Evolutionary conservation across 306 rosid genomes (phyloP), one percentile per base, ranked within the genome.

Genomic region (Pyrus communis): DNA sequence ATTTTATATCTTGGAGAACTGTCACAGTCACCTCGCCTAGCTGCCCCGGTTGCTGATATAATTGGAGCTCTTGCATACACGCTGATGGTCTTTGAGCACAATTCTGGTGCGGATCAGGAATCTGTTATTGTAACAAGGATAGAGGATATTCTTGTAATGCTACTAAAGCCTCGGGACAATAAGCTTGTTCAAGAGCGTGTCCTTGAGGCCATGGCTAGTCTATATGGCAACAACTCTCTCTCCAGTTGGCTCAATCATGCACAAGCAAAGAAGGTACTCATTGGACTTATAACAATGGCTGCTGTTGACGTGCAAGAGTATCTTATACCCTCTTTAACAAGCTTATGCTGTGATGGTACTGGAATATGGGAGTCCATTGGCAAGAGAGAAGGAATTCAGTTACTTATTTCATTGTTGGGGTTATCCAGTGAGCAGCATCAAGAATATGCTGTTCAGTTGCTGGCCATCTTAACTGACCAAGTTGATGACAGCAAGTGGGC

Each of bases 401-500:
- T 95, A 78, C 91, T 95, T 70, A 89, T 95, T 74, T 90, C 97
- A 52, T 77, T 95, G 80, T 77, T 95, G 76, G 97, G 95, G 35
- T 85, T 95, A 81, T 86, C 98, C 76, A 80, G 96, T 81, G 97
- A 95, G 92, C 98, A 95, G 82, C 97, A 92, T 84, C 97, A 92
- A 83, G 98, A 95, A 83, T 89, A 89, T 82, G 90, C 97, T 75
- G 97, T 92, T 84, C 93, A 89, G 78, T 89, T 95, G 82, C 84
- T 95, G 61, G 89, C 89, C 43, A 89, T 90, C 82, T 85, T 92
- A 79, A 90, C 95, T 74, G 91, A 92, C 73, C 97, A 90, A 81
- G 91, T 90, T 13, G 97, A 92, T 82, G 98, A 95, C 89, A 92
- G 96, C 86, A 95, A 95, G 82, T 95, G 98, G 98, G 98, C 98